A percentile compares a stretch with the other conserved stretches of the same genome.
phyloP scores from a whole-genome alignment of 2,329 filamentous ascomycete species.

The Hymenoscyphus fraxineus region DNA sequence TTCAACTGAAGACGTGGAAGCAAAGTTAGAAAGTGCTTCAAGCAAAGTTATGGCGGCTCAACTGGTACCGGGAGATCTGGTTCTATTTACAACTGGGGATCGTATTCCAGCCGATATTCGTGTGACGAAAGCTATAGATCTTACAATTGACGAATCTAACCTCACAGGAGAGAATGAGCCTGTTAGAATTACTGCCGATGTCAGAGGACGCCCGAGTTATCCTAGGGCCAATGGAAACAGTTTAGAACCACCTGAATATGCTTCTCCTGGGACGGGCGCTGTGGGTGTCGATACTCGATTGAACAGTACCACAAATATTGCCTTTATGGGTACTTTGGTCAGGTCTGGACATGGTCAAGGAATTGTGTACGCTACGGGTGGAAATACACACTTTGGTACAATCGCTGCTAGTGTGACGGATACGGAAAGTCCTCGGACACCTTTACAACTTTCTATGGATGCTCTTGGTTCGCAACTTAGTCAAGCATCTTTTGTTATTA shows the following conservation, averaged over 20 bases:
- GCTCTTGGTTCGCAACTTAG: conserved; percentile 93
- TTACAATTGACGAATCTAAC: conserved; percentile 95
- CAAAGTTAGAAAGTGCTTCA: conserved; percentile 64
- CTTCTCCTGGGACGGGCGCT: conserved; percentile 53
- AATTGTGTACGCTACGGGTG: conserved; percentile 94
- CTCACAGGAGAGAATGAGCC: conserved; percentile 95
- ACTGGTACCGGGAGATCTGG: conserved; percentile 86
- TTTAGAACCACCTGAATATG: conserved; percentile 51
- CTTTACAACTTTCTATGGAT: conserved; percentile 94
- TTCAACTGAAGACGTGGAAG: conserved; percentile 48
- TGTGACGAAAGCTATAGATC: conserved; percentile 82
- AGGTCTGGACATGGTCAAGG: conserved; percentile 94
- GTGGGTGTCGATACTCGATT: conserved; percentile 63
- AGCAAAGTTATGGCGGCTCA: conserved; percentile 82
- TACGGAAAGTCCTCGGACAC: conserved; percentile 92
- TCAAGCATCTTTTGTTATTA: conserved; percentile 94
- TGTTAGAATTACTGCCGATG: conserved; percentile 70
- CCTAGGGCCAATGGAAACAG: conserved; percentile 29
- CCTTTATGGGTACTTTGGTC: conserved; percentile 96
- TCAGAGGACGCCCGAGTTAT: conserved; percentile 40
- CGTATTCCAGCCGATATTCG: conserved; percentile 94
- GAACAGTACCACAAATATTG: conserved; percentile 82
- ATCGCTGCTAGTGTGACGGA: conserved; percentile 92
- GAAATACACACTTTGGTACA: conserved; percentile 89
- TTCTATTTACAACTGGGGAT: conserved; percentile 92